Evolutionary conservation across 1,284 basidiomycete species (phyloP), one percentile per base, ranked within the genome.

Genomic region (Rhodotorula glutinis): DNA sequence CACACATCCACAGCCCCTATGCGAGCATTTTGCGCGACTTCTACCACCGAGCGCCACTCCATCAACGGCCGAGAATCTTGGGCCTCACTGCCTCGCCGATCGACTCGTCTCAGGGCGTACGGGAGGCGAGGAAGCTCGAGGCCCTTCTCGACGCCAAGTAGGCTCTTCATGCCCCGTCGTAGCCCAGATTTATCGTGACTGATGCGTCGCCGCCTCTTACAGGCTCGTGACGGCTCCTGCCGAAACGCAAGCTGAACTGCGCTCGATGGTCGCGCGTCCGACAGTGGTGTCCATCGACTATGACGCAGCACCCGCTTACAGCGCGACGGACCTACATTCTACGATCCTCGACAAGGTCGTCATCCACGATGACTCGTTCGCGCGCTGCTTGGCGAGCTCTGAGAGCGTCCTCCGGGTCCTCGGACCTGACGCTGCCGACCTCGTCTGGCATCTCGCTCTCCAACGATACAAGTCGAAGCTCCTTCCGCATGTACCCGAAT

Each of bases 81-180:
- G 71, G 71, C 14, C 51, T 73, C 27, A 73, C 71, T 17, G 71
- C 69, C 13, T 66, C 63, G 19, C 71, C 68, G 19, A 56, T 73
- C 52, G 57, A 66, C 49, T 58, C 59, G 43, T 62, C 43, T 56
- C 55, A 53, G 13, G 65, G 60, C 11, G 3, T 66, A 17, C 33
- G 38, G 4, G 60, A 62, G 44, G 65, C 60, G 16, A 41, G 25
- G 21, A 54, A 57, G 30, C 60, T 66, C 8, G 59, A 66, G 38
- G 21, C 9, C 13, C 52, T 66, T 19, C 57, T 66, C 38, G 60
- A 62, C 11, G 65, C 65, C 23, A 66, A 62, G 58, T 60, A 25
- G 19, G 53, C 47, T 21, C n/a, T n/a, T n/a, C n/a, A 25, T n/a
- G 19, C 25, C 1, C 25, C 29, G 10, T 1, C 16, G 27, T 3